Conservation (phyloP, 2,329 filamentous ascomycete genomes). For the Mycogone perniciosa region DNA sequence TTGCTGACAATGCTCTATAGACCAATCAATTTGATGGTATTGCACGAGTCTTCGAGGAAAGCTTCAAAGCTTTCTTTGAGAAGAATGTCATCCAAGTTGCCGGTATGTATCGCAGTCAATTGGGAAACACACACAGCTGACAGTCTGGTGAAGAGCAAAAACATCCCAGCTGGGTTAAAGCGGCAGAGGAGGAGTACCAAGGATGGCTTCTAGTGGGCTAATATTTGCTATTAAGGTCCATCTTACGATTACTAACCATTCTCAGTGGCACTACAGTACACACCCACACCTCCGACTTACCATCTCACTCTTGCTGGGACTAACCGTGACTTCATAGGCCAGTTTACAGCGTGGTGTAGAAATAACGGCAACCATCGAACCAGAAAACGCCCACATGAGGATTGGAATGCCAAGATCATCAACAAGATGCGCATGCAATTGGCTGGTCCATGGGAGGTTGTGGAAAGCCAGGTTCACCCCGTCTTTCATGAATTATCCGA, state of each 20-base stretch:
- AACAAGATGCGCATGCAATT: not conserved
- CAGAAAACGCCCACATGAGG: not conserved
- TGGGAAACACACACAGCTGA: not conserved
- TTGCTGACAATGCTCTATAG: not conserved
- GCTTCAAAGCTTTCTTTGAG: not conserved
- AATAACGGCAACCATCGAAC: not conserved
- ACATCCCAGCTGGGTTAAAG: not conserved
- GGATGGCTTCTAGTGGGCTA: not conserved
- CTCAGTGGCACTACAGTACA: not conserved
- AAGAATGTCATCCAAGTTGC: not conserved
- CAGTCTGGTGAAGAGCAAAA: not conserved
- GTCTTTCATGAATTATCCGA: not conserved
- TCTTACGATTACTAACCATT: not conserved
- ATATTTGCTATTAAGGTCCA: too few species aligned
- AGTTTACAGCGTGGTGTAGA: not conserved
- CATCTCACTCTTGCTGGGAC: not conserved
- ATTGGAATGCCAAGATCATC: slow-evolving; percentile 1
- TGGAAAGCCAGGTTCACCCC: not conserved
- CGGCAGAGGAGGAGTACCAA: not conserved
- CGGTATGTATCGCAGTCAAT: not conserved
- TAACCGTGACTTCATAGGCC: not conserved
- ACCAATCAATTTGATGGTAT: not conserved
- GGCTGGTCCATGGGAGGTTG: not conserved
- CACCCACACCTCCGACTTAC: not conserved
- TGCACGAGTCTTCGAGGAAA: too few species aligned